A percentile compares a stretch with the other conserved stretches of the same genome.
Evolutionary conservation across 495 filamentous ascomycete species (phyloP).

Genomic region (Pseudotulostoma volvatum): DNA sequence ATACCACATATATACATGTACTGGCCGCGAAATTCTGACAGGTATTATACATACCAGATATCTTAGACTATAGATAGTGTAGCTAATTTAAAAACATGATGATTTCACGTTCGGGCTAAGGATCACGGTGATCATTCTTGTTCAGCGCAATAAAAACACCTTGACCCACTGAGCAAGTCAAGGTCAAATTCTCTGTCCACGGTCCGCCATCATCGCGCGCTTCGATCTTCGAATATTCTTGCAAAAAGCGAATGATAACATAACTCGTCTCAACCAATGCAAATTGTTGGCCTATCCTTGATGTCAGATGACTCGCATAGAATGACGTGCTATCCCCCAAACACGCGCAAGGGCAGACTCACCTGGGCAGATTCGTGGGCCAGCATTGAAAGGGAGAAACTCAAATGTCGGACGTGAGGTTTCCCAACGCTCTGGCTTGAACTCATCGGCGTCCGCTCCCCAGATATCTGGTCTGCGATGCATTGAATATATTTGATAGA

Average conservation of each 20-base stretch:
- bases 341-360: too few relatives aligned
- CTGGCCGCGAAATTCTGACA: too few relatives aligned
- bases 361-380: conserved; percentile 39
- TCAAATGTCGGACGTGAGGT: conserved; percentile 30
- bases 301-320: too few relatives aligned
- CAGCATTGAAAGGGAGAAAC: conserved; percentile 47
- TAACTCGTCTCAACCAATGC: conserved; percentile 42
- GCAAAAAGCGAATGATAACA: conserved; percentile 34
- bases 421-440: conserved; percentile 40
- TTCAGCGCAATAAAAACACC: too few relatives aligned
- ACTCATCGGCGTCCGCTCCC: conserved; percentile 32
- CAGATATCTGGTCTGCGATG: conserved; percentile 37
- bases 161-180: too few relatives aligned
- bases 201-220: conserved; percentile 25
- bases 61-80: too few relatives aligned
- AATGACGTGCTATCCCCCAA: too few relatives aligned
- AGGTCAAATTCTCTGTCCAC: conserved; percentile 5
- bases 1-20: too few relatives aligned
- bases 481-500: conserved; percentile 31
- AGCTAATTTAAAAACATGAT: too few relatives aligned
- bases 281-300: conserved; percentile 36
- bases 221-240: conserved; percentile 35
- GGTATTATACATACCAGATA: too few relatives aligned
- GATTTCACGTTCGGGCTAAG: too few relatives aligned
- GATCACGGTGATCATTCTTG: too few relatives aligned